These are phyloP conservation scores for Sicyos edulis DNA, from an alignment of 306 rosid genomes.

Conservation along the genomic window DNA sequence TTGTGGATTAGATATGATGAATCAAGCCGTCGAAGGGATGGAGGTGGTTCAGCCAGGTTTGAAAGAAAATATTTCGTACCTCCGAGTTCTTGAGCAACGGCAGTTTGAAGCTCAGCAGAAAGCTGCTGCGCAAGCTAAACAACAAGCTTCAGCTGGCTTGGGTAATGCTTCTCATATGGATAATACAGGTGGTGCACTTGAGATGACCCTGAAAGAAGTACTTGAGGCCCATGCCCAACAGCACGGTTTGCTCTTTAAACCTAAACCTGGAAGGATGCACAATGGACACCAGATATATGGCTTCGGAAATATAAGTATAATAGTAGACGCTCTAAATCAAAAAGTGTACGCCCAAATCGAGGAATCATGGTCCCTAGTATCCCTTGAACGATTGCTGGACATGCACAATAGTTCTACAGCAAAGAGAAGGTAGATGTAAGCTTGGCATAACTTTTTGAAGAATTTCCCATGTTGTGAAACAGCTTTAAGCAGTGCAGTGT, in stretches of 20 bases:
- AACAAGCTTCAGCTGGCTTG: constrained; percentile 51
- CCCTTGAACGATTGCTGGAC: constrained; percentile 65
- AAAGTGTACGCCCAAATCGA: constrained; percentile 68
- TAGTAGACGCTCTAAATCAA: constrained; percentile 57
- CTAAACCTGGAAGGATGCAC: constrained; percentile 71
- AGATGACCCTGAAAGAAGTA: constrained; percentile 80
- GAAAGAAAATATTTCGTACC: constrained; percentile 73
- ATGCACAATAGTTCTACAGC: constrained; percentile 47
- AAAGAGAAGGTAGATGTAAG: constrained; percentile 24
- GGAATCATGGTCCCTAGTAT: constrained; percentile 59
- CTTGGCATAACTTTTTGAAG: constrained; percentile 8
- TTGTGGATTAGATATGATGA: constrained; percentile 87
- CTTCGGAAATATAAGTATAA: constrained; percentile 68
- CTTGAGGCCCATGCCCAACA: constrained; percentile 74
- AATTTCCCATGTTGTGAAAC: background rate
- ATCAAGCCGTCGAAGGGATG: constrained; percentile 79
- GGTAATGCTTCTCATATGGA: constrained; percentile 44
- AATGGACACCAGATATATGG: constrained; percentile 79
- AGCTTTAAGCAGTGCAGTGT: background rate
- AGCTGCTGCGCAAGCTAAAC: constrained; percentile 58
- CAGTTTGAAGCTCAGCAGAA: constrained; percentile 91
- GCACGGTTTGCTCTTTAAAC: constrained; percentile 60
- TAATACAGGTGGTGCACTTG: constrained; percentile 37
- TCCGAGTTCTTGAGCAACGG: constrained; percentile 70
- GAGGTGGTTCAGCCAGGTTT: constrained; percentile 84